Base-by-base conservation (phyloP, 2,329 filamentous ascomycete species). In the Ophioceras dolichostomum region DNA sequence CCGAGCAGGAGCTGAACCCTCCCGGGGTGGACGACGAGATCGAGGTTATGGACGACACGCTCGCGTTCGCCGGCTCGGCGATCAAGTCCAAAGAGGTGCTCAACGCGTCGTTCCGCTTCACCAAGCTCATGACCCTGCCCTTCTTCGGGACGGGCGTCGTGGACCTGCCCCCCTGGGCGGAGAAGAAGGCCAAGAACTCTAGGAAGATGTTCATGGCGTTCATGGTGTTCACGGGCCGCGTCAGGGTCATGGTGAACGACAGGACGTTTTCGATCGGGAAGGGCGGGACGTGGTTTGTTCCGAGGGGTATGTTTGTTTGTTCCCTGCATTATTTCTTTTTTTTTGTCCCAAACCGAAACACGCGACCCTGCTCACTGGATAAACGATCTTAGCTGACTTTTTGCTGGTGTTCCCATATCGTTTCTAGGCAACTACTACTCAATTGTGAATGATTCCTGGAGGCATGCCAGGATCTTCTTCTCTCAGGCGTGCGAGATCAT, bases 121-220 rank as follows among this genome's bases (percentile, higher is more conserved):
- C 84, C 24, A 96, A 95, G 64, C 82, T 89, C 42, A 71, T 93
- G 40, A 84, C 78, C 20, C 67, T 83, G 43, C 77, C 82, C 0
- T 96, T 94, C 58, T 85, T 96, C 57, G 88, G 87, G 24, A 81
- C 83, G 9, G 91, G 91, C 13, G 73, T 96, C 37, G 83, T 98
- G 27, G 89, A 96, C 50, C 64, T 98, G 36, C 84, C 86, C 5
- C 79, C 85, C 0, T 80, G 82, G 2, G 77, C 83, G 22, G 76
- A 83, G 53, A 98, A 98, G 66, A 76, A 79, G 47, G 75, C 80
- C 34, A 96, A 96, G 68, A 96, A 95, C 59, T 83, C 83, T 26
- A 73, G 89, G 44, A 88, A 83, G 62, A 96, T 95, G 85, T 87
- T 95, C 54, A 91, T 98, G 81, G 79, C 83, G 1, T 96, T 96